These are phyloP conservation scores for Plantago rigida DNA, from an alignment of 305 asterid species.

Conservation along the genomic window DNA sequence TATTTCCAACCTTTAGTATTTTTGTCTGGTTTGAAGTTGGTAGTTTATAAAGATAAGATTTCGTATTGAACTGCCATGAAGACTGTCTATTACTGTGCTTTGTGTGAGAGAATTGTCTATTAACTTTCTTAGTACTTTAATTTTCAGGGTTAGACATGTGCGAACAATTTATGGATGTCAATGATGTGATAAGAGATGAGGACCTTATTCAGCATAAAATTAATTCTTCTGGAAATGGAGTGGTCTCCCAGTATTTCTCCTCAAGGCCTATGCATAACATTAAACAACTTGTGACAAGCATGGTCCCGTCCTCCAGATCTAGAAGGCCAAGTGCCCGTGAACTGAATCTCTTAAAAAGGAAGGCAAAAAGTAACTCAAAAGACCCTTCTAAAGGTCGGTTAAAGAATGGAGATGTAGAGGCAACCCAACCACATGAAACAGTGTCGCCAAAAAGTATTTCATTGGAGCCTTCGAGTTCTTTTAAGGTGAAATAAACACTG, in stretches of 20 bases:
- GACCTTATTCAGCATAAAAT: slow-evolving; percentile 68
- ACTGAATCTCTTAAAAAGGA: slow-evolving; percentile 82
- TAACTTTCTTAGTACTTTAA: no score
- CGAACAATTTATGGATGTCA: slow-evolving; percentile 96
- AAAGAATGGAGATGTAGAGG: slow-evolving; percentile 70
- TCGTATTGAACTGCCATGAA: no score
- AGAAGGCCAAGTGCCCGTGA: slow-evolving; percentile 98
- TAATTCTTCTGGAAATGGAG: slow-evolving; percentile 56
- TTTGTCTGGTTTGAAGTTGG: no score
- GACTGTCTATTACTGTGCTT: no score
- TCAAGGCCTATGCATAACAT: slow-evolving; percentile 54
- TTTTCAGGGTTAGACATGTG: slow-evolving; percentile 79
- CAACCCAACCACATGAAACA: slow-evolving; percentile 56
- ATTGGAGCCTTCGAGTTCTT: slow-evolving; percentile 52
- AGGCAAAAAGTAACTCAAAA: slow-evolving; percentile 75
- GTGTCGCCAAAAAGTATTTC: slow-evolving; percentile 50
- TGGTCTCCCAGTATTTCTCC: slow-evolving; percentile 54
- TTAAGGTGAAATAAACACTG: slow-evolving; percentile 48
- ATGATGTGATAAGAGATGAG: slow-evolving; percentile 88
- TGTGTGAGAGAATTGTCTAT: no score
- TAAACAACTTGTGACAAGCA: slow-evolving; percentile 63
- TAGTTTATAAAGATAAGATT: no score
- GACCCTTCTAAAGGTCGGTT: slow-evolving; percentile 83
- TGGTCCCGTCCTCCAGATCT: slow-evolving; percentile 77
- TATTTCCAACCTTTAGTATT: no score